A percentile compares a stretch with the other conserved stretches of the same genome.
phyloP scores from a whole-genome alignment of 2,329 filamentous ascomycete species.

The Cladosporium colombiae region DNA sequence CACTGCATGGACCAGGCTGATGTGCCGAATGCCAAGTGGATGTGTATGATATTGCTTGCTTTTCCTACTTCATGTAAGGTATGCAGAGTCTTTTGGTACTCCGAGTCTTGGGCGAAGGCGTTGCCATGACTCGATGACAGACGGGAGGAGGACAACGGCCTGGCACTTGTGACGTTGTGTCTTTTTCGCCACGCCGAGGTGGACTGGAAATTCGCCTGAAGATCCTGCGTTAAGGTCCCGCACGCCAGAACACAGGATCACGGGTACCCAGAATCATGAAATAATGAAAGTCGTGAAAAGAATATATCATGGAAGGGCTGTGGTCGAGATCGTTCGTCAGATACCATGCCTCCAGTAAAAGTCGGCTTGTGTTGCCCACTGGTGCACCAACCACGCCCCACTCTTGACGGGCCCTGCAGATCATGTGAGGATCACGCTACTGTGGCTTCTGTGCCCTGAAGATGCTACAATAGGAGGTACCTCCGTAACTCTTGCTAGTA shows the following conservation, averaged over 20 bases:
- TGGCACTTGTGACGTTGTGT: background rate
- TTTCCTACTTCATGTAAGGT: background rate
- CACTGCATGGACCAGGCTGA: background rate
- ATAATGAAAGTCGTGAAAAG: background rate
- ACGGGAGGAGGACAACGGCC: background rate
- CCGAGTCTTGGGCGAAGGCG: background rate
- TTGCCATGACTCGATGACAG: background rate
- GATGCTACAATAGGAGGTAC: background rate
- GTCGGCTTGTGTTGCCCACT: background rate
- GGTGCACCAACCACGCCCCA: background rate
- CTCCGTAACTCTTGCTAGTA: background rate
- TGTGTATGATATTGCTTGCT: background rate
- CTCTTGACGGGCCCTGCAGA: background rate
- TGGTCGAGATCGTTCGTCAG: background rate
- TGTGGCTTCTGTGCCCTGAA: background rate
- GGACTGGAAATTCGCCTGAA: background rate
- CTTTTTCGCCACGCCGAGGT: background rate
- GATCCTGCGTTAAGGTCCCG: background rate
- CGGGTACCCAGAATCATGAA: background rate
- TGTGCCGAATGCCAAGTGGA: background rate
- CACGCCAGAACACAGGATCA: background rate
- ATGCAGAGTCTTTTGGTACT: background rate
- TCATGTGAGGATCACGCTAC: background rate
- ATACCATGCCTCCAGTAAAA: background rate
- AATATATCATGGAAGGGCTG: background rate